A percentile compares a stretch with the other conserved stretches of the same genome.
phyloP scores from a whole-genome alignment of 257 asterid species.

The Solanum gandarillasii region DNA sequence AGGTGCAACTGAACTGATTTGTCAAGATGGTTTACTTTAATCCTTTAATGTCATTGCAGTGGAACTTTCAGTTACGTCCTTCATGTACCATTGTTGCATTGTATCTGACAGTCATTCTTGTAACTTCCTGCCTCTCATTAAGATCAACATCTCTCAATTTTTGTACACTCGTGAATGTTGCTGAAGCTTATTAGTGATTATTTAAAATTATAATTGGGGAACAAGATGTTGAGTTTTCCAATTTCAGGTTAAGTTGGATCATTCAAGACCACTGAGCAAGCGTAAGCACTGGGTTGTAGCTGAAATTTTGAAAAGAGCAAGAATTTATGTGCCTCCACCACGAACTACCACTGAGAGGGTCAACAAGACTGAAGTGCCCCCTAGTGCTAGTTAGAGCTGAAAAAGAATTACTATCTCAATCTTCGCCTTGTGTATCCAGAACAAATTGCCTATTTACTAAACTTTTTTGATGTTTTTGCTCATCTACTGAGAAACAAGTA shows the following conservation, averaged over 20 bases:
- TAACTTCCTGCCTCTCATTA: neutral
- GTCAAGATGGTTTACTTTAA: neutral
- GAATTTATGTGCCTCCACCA: conserved; percentile 41
- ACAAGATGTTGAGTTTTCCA: neutral
- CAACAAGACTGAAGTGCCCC: conserved; percentile 8
- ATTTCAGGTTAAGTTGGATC: conserved; percentile 69
- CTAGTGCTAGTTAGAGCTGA: conserved; percentile 9
- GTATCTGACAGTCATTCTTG: neutral
- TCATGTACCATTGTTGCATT: neutral
- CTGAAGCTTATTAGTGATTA: neutral
- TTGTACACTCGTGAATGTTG: accelerated
- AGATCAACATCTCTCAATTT: neutral
- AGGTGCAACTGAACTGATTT: neutral
- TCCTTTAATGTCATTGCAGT: neutral
- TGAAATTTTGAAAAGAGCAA: conserved; percentile 74
- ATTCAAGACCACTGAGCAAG: conserved; percentile 86
- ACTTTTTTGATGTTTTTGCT: neutral
- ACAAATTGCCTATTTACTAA: neutral
- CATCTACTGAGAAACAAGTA: neutral
- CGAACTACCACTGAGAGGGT: neutral
- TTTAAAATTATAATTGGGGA: neutral
- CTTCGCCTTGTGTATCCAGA: neutral
- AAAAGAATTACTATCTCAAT: neutral
- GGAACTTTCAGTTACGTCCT: neutral
- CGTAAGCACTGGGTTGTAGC: conserved; percentile 66